Base-by-base conservation (phyloP, 257 asterid genomes). In the Nicotiana paniculata region DNA sequence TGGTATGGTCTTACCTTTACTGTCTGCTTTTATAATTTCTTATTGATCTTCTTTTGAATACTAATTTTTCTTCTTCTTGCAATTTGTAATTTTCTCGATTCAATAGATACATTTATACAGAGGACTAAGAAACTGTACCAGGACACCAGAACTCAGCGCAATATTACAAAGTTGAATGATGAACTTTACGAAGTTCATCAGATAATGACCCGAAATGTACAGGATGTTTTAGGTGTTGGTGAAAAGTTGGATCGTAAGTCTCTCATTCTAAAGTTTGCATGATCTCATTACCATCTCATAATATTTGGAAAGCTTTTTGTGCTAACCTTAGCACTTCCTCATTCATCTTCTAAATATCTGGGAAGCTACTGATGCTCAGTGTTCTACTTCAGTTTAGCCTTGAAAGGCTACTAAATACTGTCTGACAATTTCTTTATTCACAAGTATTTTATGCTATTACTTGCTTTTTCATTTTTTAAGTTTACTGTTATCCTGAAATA, bases 141-240 rank as follows among this genome's bases (percentile, higher is more conserved):
- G 88, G 99, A 96, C 87, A 96, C 98, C 79, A 93, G 97, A 90
- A 91, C 97, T 80, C 99, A 94, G 83, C 89, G 97, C 68, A 96
- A 94, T 83, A 86, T 96, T 70, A 68, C 98, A 46, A 96, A 94
- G 92, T 86, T 96, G 93, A 96, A 93, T 82, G 99, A 96, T 84
- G 99, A 96, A 82, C 97, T 96, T n/a, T 93, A 96, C 90, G 98
- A 96, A 92, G 98, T 96, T 84, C 99, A 96, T 88, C 99, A 96
- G 87, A 94, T 96, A 63, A 96, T 96, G 99, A 94, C 99, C 83
- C 98, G 99, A 84, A 96, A 96, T 88, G 97, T 96, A 70, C 97
- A 96, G 82, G 99, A 96, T 91, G 99, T 96, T 81, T 96, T 96
- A 77, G 98, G 99, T 69, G 97, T 94, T 85, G 99, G 99, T 87